These are phyloP conservation scores for Pyrus hybrid DNA, from an alignment of 331 rosid genomes.

Conservation along the genomic window DNA sequence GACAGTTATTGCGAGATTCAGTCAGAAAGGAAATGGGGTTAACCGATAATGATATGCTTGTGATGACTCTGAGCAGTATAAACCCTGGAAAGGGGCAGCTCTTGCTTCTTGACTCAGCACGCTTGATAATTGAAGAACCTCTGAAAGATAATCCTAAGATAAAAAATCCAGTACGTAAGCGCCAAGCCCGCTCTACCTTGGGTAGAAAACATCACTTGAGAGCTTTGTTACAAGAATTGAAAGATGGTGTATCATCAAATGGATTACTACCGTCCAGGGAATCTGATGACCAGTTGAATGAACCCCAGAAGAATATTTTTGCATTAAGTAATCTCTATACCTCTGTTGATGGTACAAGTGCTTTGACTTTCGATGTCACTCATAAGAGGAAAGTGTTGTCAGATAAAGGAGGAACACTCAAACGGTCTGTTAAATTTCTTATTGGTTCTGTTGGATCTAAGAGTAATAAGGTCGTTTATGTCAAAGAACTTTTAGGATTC, in stretches of 20 bases:
- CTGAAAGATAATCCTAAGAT: slow-evolving; percentile 29
- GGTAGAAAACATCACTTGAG: slow-evolving; percentile 49
- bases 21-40: slow-evolving; percentile 87
- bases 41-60: slow-evolving; percentile 72
- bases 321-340: slow-evolving; percentile 15
- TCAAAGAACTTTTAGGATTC: slow-evolving; percentile 62
- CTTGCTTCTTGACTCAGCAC: slow-evolving; percentile 73
- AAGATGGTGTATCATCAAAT: slow-evolving; percentile 25
- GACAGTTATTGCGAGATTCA: slow-evolving; percentile 56
- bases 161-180: slow-evolving; percentile 24
- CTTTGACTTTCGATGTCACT: slow-evolving; percentile 18
- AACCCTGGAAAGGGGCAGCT: slow-evolving; percentile 96
- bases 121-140: slow-evolving; percentile 36
- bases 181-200: slow-evolving; percentile 31
- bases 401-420: slow-evolving; percentile 23
- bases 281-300: slow-evolving; percentile 28
- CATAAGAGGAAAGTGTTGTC: slow-evolving; percentile 32
- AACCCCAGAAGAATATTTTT: slow-evolving; percentile 8
- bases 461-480: slow-evolving; percentile 88
- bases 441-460: slow-evolving; percentile 95
- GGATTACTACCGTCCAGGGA: slow-evolving; percentile 16
- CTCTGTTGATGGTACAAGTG: slow-evolving; percentile 26
- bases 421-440: slow-evolving; percentile 56
- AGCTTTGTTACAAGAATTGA: slow-evolving; percentile 41
- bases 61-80: slow-evolving; percentile 84